Conservation (phyloP, 129 eudicot genomes). For the Lactuca saligna region DNA sequence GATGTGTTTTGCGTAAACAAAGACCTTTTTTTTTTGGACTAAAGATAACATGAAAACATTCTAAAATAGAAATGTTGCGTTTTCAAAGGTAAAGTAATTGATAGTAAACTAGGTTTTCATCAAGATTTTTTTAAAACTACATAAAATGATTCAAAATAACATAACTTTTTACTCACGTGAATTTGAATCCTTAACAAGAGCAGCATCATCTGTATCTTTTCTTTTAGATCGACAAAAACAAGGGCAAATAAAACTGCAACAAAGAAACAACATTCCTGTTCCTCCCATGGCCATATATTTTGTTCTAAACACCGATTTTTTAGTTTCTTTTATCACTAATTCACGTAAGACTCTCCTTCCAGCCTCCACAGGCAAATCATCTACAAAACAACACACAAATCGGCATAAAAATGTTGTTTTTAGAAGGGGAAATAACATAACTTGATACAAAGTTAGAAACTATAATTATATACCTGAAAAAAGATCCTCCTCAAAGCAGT, state of each 20-base stretch:
- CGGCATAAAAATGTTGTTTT: conserved; percentile 1
- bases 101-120: too few relatives aligned
- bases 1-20: too few relatives aligned
- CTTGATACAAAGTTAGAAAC: background rate
- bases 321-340: conserved; percentile 41
- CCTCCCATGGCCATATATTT: conserved; percentile 51
- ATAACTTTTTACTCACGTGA: conserved; percentile 51
- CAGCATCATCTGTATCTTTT: conserved; percentile 39
- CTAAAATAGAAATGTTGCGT: background rate
- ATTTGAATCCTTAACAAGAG: conserved; percentile 47
- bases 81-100: too few relatives aligned
- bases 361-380: conserved; percentile 29
- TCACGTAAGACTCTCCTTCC: conserved; percentile 59
- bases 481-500: conserved; percentile 34
- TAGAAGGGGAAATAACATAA: too few relatives aligned
- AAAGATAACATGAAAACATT: background rate
- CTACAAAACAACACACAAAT: conserved; percentile 39
- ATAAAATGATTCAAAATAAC: conserved; percentile 2
- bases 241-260: conserved; percentile 61
- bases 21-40: background rate
- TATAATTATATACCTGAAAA: conserved; percentile 43
- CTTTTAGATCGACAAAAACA: conserved; percentile 66
- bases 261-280: conserved; percentile 48
- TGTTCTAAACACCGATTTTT: conserved; percentile 31
- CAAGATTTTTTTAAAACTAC: too few relatives aligned